Conservation (phyloP, 371 early-diverging fungal species). For the Apophysomyces ossiformis region DNA sequence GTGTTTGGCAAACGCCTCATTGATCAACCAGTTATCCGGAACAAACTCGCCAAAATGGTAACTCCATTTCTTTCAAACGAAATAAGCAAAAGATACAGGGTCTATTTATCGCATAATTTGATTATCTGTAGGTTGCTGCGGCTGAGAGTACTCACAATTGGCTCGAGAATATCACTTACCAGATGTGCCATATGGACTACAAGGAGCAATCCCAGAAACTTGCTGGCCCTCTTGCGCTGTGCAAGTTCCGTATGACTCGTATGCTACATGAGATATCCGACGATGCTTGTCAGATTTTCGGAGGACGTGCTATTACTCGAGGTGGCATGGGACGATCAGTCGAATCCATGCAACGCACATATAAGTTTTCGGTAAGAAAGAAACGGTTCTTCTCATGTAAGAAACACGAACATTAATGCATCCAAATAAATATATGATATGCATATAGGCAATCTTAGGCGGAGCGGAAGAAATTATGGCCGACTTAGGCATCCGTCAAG, state of each 20-base stretch:
- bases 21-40: constrained; percentile 69
- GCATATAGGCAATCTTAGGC: constrained; percentile 77
- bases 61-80: constrained; percentile 36
- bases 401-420: constrained; percentile 17
- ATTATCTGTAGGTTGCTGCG: constrained; percentile 36
- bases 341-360: constrained; percentile 47
- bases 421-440: not conserved
- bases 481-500: constrained; percentile 55
- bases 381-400: not conserved
- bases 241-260: constrained; percentile 58
- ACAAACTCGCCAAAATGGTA: constrained; percentile 71
- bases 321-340: constrained; percentile 58
- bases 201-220: constrained; percentile 52
- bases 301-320: constrained; percentile 61
- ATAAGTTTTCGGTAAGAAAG: constrained; percentile 44
- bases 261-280: constrained; percentile 53
- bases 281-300: constrained; percentile 64
- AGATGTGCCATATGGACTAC: constrained; percentile 59
- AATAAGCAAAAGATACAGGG: constrained; percentile 14
- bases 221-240: constrained; percentile 62
- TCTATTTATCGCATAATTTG: not conserved
- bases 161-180: constrained; percentile 59
- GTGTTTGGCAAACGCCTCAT: constrained; percentile 82
- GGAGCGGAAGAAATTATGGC: constrained; percentile 77
- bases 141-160: constrained; percentile 57